phyloP scores from a whole-genome alignment of 2,329 filamentous ascomycete species.

The Blumeriella jaapii region DNA sequence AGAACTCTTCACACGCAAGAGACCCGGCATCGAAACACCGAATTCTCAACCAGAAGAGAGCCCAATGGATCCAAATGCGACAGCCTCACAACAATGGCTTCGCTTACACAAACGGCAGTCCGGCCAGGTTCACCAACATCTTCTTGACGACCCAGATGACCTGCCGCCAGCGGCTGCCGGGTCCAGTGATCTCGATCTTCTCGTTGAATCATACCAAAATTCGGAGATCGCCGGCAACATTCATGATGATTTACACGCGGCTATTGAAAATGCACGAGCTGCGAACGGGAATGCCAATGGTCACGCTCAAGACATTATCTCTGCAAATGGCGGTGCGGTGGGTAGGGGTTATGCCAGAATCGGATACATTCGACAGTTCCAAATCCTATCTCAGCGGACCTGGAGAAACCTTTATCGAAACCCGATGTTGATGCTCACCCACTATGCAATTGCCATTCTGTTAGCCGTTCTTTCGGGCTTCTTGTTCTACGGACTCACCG shows the following conservation, averaged over 20 bases:
- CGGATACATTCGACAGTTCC: constrained; percentile 69
- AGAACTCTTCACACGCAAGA: constrained; percentile 79
- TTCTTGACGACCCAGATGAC: constrained; percentile 59
- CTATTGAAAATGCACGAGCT: constrained; percentile 50
- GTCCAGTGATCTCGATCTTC: constrained; percentile 65
- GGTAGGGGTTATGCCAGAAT: constrained; percentile 76
- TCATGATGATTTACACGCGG: constrained; percentile 65
- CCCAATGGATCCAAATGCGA: constrained; percentile 31
- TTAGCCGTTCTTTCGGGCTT: constrained; percentile 90
- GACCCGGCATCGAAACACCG: constrained; percentile 50
- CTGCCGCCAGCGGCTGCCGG: constrained; percentile 46
- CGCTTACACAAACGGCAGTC: constrained; percentile 41
- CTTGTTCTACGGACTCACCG: constrained; percentile 90
- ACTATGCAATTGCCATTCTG: constrained; percentile 93
- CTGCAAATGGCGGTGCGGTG: constrained; percentile 42
- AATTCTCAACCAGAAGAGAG: constrained; percentile 51
- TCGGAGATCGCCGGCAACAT: constrained; percentile 69
- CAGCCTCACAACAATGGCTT: constrained; percentile 46
- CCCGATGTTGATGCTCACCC: constrained; percentile 94
- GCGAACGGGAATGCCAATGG: constrained; percentile 55
- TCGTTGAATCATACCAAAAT: constrained; percentile 63
- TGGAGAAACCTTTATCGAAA: constrained; percentile 98
- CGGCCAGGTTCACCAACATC: constrained; percentile 43
- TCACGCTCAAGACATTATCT: constrained; percentile 38
- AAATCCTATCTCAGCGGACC: constrained; percentile 79